These are phyloP conservation scores for Crassisporium funariophilum DNA, from an alignment of 768 basidiomycete genomes.

Conservation along the genomic window DNA sequence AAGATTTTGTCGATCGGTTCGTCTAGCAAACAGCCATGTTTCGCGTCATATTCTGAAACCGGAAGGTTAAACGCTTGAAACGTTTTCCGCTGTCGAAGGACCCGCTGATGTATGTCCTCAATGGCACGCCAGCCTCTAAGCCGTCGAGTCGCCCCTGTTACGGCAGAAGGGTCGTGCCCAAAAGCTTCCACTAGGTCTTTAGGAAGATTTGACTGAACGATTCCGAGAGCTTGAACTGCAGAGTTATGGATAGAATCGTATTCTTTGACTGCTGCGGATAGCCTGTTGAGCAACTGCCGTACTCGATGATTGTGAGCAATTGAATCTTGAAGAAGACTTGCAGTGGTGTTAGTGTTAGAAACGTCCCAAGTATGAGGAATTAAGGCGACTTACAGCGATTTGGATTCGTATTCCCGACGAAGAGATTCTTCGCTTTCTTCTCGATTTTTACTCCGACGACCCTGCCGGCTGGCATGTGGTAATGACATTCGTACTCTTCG, in stretches of 20 bases:
- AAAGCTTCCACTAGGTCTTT: constrained; percentile 73
- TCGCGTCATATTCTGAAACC: constrained; percentile 19
- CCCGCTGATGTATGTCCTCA: constrained; percentile 70
- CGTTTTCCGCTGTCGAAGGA: constrained; percentile 60
- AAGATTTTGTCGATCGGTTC: constrained; percentile 55
- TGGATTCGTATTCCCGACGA: constrained; percentile 59
- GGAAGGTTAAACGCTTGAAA: constrained; percentile 48
- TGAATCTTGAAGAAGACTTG: constrained; percentile 62
- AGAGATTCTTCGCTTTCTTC: constrained; percentile 50
- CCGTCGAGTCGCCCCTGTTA: constrained; percentile 64
- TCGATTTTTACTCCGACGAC: constrained; percentile 30
- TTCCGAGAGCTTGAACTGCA: constrained; percentile 49
- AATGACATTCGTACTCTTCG: constrained; percentile 26
- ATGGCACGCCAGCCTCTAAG: constrained; percentile 70
- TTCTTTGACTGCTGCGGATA: constrained; percentile 63
- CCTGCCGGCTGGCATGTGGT: constrained; percentile 25
- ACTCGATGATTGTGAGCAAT: constrained; percentile 65
- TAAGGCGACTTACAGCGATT: constrained; percentile 46
- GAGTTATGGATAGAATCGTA: constrained; percentile 63
- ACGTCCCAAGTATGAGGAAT: constrained; percentile 6
- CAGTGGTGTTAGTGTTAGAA: constrained; percentile 1
- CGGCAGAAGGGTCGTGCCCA: constrained; percentile 76
- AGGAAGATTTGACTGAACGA: constrained; percentile 53
- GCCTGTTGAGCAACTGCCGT: constrained; percentile 67
- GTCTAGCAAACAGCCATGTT: constrained; percentile 48